Conservation (phyloP, 1,139 yeast genomes). For the Saccharomycopsis crataegensis region DNA sequence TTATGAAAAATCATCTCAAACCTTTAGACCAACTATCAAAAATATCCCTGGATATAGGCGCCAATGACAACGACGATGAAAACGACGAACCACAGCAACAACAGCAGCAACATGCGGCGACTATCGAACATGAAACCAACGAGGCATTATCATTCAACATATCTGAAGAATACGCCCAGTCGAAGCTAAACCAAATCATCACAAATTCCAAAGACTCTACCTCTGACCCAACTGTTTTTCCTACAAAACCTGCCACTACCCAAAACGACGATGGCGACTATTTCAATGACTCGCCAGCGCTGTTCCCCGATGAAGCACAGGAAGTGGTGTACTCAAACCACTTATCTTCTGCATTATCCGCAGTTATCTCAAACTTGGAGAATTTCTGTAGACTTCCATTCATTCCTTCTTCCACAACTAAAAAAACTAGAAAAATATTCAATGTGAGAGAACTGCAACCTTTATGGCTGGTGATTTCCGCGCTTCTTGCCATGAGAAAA, state of each 20-base stretch:
- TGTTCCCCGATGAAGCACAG: constrained; percentile 5
- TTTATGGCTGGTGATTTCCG: constrained; percentile 16
- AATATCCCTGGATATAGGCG: constrained; percentile 12
- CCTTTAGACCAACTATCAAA: constrained; percentile 15
- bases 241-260: background rate
- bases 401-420: background rate
- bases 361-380: constrained; percentile 16
- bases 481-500: constrained; percentile 11
- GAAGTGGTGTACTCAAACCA: constrained; percentile 8
- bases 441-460: constrained; percentile 13
- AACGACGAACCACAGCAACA: background rate
- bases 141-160: background rate
- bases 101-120: background rate
- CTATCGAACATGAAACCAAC: background rate
- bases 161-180: constrained; percentile 5
- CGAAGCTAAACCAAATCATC: constrained; percentile 3
- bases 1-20: constrained; percentile 6
- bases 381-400: constrained; percentile 14
- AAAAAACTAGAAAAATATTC: background rate
- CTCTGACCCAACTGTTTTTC: too few relatives aligned
- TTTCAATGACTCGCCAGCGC: constrained; percentile 7
- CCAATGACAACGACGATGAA: background rate
- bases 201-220: background rate
- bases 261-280: background rate
- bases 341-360: constrained; percentile 11